These are phyloP conservation scores for Lignosus rhinocerotis DNA, from an alignment of 1,284 basidiomycete species.

Conservation along the genomic window DNA sequence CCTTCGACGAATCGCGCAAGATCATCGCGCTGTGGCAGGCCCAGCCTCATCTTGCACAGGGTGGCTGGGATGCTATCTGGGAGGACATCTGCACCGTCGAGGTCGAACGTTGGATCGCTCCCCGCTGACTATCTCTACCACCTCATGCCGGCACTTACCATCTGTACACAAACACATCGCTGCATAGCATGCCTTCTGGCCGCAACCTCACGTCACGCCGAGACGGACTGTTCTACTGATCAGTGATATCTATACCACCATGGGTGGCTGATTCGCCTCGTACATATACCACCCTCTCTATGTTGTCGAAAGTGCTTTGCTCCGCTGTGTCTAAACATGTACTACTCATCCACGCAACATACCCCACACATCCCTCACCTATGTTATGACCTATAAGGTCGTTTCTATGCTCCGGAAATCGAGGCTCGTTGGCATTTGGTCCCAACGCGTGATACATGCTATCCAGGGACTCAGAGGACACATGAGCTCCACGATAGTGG, in stretches of 20 bases:
- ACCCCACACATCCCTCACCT: background rate
- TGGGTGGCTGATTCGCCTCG: background rate
- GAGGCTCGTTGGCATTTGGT: background rate
- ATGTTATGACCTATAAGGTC: background rate
- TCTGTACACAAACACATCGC: background rate
- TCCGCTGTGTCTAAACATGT: conserved; percentile 2
- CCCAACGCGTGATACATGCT: too few species aligned
- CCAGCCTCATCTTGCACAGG: conserved; percentile 63
- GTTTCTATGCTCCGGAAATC: background rate
- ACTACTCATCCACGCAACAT: background rate
- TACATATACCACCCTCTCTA: background rate
- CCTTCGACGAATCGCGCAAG: conserved; percentile 67
- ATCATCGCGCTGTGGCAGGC: conserved; percentile 63
- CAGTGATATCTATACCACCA: background rate
- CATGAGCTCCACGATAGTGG: background rate
- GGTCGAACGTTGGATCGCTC: conserved; percentile 65
- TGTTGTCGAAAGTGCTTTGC: background rate
- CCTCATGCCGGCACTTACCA: background rate
- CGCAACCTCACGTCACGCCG: background rate
- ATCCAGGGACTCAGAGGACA: background rate
- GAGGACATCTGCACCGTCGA: conserved; percentile 74
- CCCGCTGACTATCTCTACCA: conserved; percentile 21
- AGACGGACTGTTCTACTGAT: background rate
- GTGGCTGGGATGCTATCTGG: conserved; percentile 69
- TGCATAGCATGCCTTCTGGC: background rate